Percentiles rank a stretch among this genome's conserved stretches.
phyloP scores from a whole-genome alignment of 73 alveolate species.

The Paramecium pentaurelia region DNA sequence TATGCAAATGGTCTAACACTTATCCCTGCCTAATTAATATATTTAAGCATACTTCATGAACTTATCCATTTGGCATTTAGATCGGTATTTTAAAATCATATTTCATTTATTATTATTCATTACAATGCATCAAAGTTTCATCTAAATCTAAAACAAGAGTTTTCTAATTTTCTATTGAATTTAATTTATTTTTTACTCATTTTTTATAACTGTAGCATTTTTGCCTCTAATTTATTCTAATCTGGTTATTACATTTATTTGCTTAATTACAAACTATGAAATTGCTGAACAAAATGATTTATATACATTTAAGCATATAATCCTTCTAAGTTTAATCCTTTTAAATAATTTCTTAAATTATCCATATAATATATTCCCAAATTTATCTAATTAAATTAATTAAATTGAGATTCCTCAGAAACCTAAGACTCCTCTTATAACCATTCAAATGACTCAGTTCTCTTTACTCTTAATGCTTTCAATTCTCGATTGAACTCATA shows the following conservation, averaged over 20 bases:
- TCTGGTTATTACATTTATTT: neutral
- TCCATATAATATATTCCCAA: neutral
- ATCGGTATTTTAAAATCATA: slow-evolving; percentile 49
- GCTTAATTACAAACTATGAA: neutral
- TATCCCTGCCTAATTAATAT: slow-evolving; percentile 52
- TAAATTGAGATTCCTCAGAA: neutral
- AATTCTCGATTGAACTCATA: neutral
- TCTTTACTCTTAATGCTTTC: slow-evolving; percentile 2
- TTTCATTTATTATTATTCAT: neutral
- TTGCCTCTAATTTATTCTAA: neutral
- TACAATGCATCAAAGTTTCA: slow-evolving; percentile 55
- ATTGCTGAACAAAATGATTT: neutral
- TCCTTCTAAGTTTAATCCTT: neutral
- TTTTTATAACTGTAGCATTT: neutral
- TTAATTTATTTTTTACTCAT: neutral
- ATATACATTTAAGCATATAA: neutral
- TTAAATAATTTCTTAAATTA: neutral
- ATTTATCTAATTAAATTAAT: neutral
- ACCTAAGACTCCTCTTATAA: neutral
- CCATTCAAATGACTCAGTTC: neutral
- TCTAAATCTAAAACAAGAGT: slow-evolving; percentile 53
- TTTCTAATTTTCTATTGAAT: neutral
- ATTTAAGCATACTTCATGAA: slow-evolving; percentile 14
- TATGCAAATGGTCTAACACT: slow-evolving; percentile 54
- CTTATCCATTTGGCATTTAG: slow-evolving; percentile 18